Conservation (phyloP, 1,284 basidiomycete genomes). For the Exobasidium cylindrosporum region DNA sequence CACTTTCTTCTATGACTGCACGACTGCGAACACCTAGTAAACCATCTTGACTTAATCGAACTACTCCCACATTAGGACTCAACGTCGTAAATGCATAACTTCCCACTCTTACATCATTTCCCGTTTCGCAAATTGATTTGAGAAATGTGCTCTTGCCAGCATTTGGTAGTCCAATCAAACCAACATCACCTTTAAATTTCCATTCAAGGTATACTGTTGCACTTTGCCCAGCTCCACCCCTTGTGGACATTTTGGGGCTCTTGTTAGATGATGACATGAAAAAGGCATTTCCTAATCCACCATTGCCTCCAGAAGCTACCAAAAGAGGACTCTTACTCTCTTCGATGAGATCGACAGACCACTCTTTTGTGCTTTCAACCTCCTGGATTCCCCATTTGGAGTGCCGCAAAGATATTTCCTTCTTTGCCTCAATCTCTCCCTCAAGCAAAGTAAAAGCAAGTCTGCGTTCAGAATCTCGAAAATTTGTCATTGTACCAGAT, state of each 20-base stretch:
- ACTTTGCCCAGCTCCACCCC: slow-evolving; percentile 74
- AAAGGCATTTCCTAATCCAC: slow-evolving; percentile 86
- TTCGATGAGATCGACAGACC: slow-evolving; percentile 3
- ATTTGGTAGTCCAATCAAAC: slow-evolving; percentile 93
- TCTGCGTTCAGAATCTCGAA: slow-evolving; percentile 19
- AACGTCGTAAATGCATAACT: slow-evolving; percentile 91
- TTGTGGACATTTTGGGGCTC: slow-evolving; percentile 57
- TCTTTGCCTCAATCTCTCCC: neutral
- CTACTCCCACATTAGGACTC: slow-evolving; percentile 90
- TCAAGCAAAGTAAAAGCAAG: slow-evolving; percentile 17
- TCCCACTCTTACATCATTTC: slow-evolving; percentile 70
- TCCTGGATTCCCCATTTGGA: neutral
- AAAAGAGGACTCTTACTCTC: slow-evolving; percentile 18
- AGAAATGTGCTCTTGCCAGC: slow-evolving; percentile 76
- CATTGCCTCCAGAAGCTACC: slow-evolving; percentile 67
- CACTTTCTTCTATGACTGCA: neutral
- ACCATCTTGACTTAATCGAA: slow-evolving; percentile 70
- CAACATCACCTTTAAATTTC: slow-evolving; percentile 89
- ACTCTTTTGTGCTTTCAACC: neutral
- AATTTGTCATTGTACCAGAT: slow-evolving; percentile 2
- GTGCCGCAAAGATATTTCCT: neutral
- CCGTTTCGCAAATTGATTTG: slow-evolving; percentile 78
- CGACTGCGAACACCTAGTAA: slow-evolving; percentile 5
- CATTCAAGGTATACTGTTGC: slow-evolving; percentile 85
- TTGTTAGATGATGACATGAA: slow-evolving; percentile 64